Base-by-base conservation (phyloP, 1,284 basidiomycete genomes). In the Tranzscheliella williamsii region DNA sequence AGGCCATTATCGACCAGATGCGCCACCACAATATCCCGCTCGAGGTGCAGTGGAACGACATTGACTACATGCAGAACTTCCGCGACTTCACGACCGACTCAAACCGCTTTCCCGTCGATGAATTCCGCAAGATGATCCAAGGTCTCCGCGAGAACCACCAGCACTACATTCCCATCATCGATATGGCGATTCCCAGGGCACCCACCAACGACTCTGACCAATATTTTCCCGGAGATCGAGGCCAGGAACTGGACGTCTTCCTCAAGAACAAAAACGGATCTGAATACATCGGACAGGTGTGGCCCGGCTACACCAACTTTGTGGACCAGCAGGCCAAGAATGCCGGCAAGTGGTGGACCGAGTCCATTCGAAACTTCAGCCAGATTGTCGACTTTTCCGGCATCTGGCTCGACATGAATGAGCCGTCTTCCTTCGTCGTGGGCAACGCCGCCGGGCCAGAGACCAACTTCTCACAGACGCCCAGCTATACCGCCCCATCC, bases 21-120 rank as follows among this genome's bases (percentile, higher is more conserved):
- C 37, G 53, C 5, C 24, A 42, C 12, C 33, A 40, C 24, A 42
- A 67, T 21, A 87, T 87, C 42, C 86, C 86, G 4, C 81, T 87
- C 4, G 86, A 87, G 73, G 85, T 85, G 0, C 86, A 87, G 84
- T 88, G 87, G 87, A 87, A 86, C 67, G 87, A 88, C 63, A 87
- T 88, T 53, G 87, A 89, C 76, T 65, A 87, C 43, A 26, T 69
- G 24, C 84, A 86, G 58, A 82, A 83, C 22, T 80, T 82, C 38
- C 82, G 86, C 7, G 86, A 86, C 75, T 87, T 88, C 62, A 87
- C 86, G 7, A 79, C 83, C 11, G 86, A 87, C 69, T 86, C 86
- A 12, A 80, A 84, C 20, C 82, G 81, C 29, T 88, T 84, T 79
- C 84, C 86, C 5, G 78, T 71, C 5, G 81, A 83, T 11, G 84